A percentile compares a stretch with the other conserved stretches of the same genome.
Conservation (phyloP, 2,329 filamentous ascomycete species). For the Sphaerulina populicola region DNA sequence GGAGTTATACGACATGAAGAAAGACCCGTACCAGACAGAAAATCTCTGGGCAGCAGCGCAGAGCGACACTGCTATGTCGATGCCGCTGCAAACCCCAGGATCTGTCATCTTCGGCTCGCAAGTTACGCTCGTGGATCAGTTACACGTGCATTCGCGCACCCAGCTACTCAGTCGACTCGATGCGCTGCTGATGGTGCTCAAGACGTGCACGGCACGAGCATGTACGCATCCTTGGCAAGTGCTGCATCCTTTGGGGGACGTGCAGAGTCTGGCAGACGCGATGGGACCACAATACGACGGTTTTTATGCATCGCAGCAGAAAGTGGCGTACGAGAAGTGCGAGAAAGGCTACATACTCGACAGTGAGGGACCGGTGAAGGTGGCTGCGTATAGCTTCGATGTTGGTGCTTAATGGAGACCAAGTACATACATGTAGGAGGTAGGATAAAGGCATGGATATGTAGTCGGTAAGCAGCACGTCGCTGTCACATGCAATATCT, state of each 20-base stretch:
- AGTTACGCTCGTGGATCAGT: neutral
- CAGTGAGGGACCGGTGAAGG: slow-evolving; percentile 15
- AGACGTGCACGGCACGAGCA: slow-evolving; percentile 12
- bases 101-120: neutral
- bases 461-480: neutral
- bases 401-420: slow-evolving; percentile 1
- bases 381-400: slow-evolving; percentile 11
- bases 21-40: slow-evolving; percentile 23
- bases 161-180: slow-evolving; percentile 13
- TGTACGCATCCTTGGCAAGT: slow-evolving; percentile 19
- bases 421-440: neutral
- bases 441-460: neutral
- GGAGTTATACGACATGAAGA: slow-evolving; percentile 51
- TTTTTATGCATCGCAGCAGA: slow-evolving; percentile 15
- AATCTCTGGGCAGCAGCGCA: slow-evolving; percentile 14
- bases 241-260: slow-evolving; percentile 12
- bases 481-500: neutral
- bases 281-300: slow-evolving; percentile 8
- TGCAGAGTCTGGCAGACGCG: slow-evolving; percentile 11
- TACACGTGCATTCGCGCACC: neutral
- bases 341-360: slow-evolving; percentile 21
- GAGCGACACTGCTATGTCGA: neutral
- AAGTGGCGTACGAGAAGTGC: slow-evolving; percentile 17
- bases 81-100: neutral
- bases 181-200: slow-evolving; percentile 19